Evolutionary conservation across 768 basidiomycete genomes (phyloP), one percentile per base, ranked within the genome.

Genomic region (Tylopilus intermedius): DNA sequence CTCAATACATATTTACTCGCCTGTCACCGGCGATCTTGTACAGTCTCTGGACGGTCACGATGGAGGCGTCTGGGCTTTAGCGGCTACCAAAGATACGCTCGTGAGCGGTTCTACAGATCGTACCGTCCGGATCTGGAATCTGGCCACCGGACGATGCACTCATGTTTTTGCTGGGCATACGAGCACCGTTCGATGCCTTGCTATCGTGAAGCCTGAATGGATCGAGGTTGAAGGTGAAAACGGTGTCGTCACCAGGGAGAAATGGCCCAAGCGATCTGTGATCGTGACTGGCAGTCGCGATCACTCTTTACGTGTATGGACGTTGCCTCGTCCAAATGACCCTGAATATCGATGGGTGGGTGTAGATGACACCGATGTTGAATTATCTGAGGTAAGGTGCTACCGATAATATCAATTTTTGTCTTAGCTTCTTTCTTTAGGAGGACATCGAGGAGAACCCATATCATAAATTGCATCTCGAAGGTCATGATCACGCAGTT

Each of bases 101-200:
- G 94, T 95, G 59, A 92, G 88, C 60, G 94, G 94, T 5, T 91
- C 89, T 11, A 96, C 94, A 8, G 94, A 96, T 72, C 83, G 94
- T 27, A 94, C 92, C 0, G 90, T 96, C 50, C 78, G 94, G 45
- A 88, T 94, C 37, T 96, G 93, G 94, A 85, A 94, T 63, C 74
- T 95, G 33, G 70, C 79, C 35, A 85, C 80, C 5, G 88, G 90
- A 2, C 75, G 78, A 43, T 94, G 93, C 66, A 92, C 88, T 4
- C 95, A 97, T 70, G 83, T 92, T 15, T 98, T 98, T 69, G 86
- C 91, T 33, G 95, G 95, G 0, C 95, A 99, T 70, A 96, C 92
- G 26, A 92, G 89, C 63, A 99, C 95, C 0, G 94, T 99, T 24
- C 81, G 95, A 43, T 97, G 95, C 71, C 76, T 99, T 8, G 89